Evolutionary conservation across 225 moss, liverwort and hornwort species (phyloP).

Genomic region (Asterella californica): DNA sequence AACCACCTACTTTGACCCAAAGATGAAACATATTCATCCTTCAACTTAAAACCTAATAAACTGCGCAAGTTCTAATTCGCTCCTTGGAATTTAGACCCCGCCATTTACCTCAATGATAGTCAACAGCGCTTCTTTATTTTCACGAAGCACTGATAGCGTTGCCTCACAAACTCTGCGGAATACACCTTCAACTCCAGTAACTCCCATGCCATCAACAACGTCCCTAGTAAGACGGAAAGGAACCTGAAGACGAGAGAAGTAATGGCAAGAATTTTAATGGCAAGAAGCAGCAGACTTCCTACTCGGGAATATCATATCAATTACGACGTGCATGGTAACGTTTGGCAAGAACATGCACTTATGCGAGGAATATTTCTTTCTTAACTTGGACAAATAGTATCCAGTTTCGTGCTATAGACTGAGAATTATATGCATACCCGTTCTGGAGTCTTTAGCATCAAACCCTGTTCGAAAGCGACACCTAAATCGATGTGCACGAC

Average conservation of each 20-base stretch:
- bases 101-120: conserved; percentile 93
- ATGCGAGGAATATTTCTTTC: too few species aligned
- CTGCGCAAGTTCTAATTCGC: too few species aligned
- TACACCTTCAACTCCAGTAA: conserved; percentile 91
- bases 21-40: not conserved
- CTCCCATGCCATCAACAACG: conserved; percentile 95
- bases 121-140: conserved; percentile 92
- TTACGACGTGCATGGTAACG: too few species aligned
- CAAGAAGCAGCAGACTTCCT: not conserved
- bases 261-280: not conserved
- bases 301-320: not conserved
- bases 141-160: conserved; percentile 80
- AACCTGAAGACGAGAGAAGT: conserved; percentile 44
- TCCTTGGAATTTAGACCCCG: too few species aligned
- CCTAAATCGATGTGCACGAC: conserved; percentile 97
- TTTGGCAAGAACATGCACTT: too few species aligned
- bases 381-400: not conserved
- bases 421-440: conserved; percentile 42
- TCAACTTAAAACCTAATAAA: not conserved
- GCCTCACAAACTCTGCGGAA: conserved; percentile 97
- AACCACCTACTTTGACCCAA: too few species aligned
- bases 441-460: conserved; percentile 98
- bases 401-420: not conserved
- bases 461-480: conserved; percentile 95
- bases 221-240: conserved; percentile 98